These are phyloP conservation scores for Aphanoascus verrucosus DNA, from an alignment of 2,329 filamentous ascomycete species.

Conservation along the genomic window DNA sequence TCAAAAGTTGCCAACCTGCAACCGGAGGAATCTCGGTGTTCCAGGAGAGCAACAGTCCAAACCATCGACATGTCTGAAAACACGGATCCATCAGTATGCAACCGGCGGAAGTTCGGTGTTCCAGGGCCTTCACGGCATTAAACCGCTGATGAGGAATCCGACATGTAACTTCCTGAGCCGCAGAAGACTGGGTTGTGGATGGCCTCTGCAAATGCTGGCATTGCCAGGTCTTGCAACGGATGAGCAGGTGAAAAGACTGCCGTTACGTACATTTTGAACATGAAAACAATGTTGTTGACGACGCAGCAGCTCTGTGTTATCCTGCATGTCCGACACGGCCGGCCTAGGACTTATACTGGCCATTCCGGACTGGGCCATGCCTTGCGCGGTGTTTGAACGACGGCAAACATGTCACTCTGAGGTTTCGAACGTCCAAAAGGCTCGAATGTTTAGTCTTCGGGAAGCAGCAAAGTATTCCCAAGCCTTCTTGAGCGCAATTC, in stretches of 20 bases:
- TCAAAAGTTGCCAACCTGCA: constrained; percentile 5
- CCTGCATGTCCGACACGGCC: background rate
- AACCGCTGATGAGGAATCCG: background rate
- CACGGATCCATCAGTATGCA: constrained; percentile 6
- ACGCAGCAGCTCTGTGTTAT: background rate
- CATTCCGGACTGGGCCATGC: background rate
- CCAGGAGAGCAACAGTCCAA: background rate
- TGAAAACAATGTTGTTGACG: background rate
- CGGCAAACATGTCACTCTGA: constrained; percentile 2
- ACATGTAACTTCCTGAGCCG: constrained; percentile 1
- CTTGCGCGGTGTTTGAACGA: background rate
- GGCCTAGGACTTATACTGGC: constrained; percentile 1
- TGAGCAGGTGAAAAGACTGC: background rate
- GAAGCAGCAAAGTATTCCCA: background rate
- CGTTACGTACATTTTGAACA: background rate
- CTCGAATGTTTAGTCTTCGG: background rate
- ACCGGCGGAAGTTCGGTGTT: constrained; percentile 11
- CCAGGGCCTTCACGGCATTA: constrained; percentile 3
- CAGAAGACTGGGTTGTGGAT: background rate
- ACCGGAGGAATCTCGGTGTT: constrained; percentile 11
- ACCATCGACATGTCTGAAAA: background rate
- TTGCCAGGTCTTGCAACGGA: background rate
- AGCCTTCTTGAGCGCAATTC: background rate
- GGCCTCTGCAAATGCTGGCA: too few species aligned
- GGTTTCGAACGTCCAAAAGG: constrained; percentile 2